Evolutionary conservation across 2,329 filamentous ascomycete genomes (phyloP).

Genomic region (Calonectria montana): DNA sequence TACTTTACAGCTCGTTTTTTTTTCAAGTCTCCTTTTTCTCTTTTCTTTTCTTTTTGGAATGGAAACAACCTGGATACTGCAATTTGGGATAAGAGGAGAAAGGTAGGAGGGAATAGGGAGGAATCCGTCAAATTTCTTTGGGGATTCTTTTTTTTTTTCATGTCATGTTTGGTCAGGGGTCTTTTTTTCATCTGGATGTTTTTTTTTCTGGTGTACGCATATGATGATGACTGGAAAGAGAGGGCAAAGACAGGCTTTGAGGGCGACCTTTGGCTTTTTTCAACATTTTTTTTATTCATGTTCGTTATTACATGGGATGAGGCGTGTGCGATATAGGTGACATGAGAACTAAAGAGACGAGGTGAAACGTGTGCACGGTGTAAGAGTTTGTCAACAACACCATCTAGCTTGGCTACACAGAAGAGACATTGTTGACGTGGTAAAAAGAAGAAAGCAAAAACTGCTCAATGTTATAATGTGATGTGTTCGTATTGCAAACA

Average conservation of each 20-base stretch:
- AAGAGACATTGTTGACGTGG: neutral
- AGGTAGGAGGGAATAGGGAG: neutral
- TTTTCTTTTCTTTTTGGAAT: constrained; percentile 15
- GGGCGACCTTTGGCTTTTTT: constrained; percentile 29
- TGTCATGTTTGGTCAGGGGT: neutral
- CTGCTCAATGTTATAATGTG: neutral
- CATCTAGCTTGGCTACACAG: constrained; percentile 3
- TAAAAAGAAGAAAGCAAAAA: neutral
- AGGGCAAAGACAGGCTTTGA: constrained; percentile 28
- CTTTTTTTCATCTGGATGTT: neutral
- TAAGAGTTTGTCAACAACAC: neutral
- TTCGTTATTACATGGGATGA: constrained; percentile 14
- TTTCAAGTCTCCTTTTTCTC: constrained; percentile 1
- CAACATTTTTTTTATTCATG: neutral
- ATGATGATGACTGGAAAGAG: constrained; percentile 28
- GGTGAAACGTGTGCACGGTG: neutral
- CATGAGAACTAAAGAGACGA: constrained; percentile 8
- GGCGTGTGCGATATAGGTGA: neutral
- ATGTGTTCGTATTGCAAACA: neutral
- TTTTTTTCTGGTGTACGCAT: constrained; percentile 28
- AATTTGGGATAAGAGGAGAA: constrained; percentile 10
- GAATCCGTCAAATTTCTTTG: neutral
- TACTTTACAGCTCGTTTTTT: neutral
- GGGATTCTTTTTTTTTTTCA: neutral
- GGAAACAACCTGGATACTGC: constrained; percentile 7